Evolutionary conservation across 1,284 basidiomycete genomes (phyloP), one percentile per base, ranked within the genome.

Genomic region (Ustilago cynodontis): DNA sequence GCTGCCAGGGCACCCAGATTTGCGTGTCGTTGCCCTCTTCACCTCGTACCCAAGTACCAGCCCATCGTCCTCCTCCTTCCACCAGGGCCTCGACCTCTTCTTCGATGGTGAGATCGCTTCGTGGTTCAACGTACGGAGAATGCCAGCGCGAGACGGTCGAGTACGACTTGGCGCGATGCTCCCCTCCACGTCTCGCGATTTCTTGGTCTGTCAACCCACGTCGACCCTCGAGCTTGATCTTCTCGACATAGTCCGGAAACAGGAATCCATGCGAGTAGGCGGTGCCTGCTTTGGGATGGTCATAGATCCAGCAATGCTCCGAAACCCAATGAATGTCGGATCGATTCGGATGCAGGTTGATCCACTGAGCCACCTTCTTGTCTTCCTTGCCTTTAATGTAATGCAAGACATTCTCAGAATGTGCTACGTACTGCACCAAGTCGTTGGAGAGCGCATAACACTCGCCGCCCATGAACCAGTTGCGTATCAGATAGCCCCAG

Each of bases 251-350:
- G 24, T 94, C 93, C 0, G 96, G 96, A 88, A 95, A 99, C n/a
- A 98, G 87, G 88, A 94, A 99, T 1, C 96, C 96, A 87, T 98
- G 96, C 5, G 94, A 91, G 86, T 98, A 98, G 16, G 86, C 67
- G 88, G 95, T 98, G 53, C 93, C 92, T 2, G 93, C 91, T 59
- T 94, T 92, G 0, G 96, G 96, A 87, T 98, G 95, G 86, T 99
- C 96, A 87, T 99, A 98, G 77, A 99, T 94, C 94, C 94, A 98
- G 86, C 96, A 98, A 29, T 92, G 90, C 85, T 99, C 96, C 79
- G 93, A 92, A 31, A 90, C 89, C 94, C 94, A 98, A 59, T 94
- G 90, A 41, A 99, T 91, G 75, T 92, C 89, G 37, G 90, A 87
- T 13, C 92, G 90, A 53, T 91, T 90, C 0, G 96, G 96, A 87